Base-by-base conservation (phyloP, 179 eudicot species). In the Kewa caespitosa region DNA sequence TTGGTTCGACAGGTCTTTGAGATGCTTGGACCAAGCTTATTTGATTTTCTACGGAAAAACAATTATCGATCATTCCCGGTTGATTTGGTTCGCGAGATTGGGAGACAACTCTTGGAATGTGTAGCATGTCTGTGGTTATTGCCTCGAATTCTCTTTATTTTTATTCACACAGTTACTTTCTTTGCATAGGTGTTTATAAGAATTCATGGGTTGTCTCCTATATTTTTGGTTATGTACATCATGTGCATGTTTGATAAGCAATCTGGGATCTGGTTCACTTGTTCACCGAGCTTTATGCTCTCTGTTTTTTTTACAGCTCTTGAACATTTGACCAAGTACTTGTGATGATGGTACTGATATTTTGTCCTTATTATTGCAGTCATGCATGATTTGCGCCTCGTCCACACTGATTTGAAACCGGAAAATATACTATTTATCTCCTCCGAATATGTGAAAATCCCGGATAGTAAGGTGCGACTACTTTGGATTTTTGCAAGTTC, bases 11-110 rank as follows among this genome's bases (percentile, higher is more conserved):
- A 85, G 88, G 88, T 85, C 32, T 85, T 85, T 83, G 88, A 85
- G 86, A 85, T 83, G 88, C 88, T 85, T 85, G 88, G 88, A 67
- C 88, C 88, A 81, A 85, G 88, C 88, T 85, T 85, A 81, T 85
- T 75, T 78, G 86, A 85, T 85, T 85, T 85, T 78, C 88, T 85
- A 39, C 89, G 89, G 79, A 88, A 86, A 85, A 88, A 88, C 89
- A 86, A 74, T 84, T 88, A 88, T 69, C 86, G 87, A 68, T 79
- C 91, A 63, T 88, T 88, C 79, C 89, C 91, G 68, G 87, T 88
- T 80, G 91, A 88, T 78, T 81, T 88, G 61, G 91, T 84, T 73
- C 89, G 91, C 34, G 89, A 88, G 81, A 88, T 88, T 62, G 89
- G 89, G 57, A 82, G 88, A 74, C 91, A 88, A 84, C 86, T 88